phyloP scores from a whole-genome alignment of 1,284 basidiomycete genomes.

The Moesziomyces globuligerus region DNA sequence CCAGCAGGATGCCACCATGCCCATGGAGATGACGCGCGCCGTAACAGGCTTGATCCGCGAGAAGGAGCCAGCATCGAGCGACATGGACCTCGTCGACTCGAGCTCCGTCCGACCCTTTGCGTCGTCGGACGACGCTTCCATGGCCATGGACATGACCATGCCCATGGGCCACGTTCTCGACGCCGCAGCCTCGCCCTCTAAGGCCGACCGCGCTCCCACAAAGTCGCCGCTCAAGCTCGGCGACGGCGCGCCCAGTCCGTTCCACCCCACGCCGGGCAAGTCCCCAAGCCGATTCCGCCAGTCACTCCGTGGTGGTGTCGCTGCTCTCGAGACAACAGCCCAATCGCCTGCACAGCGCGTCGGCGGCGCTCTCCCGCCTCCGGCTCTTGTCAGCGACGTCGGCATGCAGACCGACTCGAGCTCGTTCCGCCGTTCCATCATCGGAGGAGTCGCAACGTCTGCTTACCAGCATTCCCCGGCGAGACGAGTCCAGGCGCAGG shows the following conservation, averaged over 20 bases:
- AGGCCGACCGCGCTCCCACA: conserved; percentile 18
- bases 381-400: conserved; percentile 11
- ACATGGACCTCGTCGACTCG: conserved; percentile 42
- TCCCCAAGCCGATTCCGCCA: conserved; percentile 47
- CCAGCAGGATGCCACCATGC: conserved; percentile 33
- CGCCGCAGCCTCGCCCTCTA: conserved; percentile 24
- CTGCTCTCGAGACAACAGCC: conserved; percentile 26
- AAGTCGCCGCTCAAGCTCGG: conserved; percentile 15
- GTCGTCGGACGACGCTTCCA: conserved; percentile 30
- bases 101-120: conserved; percentile 21
- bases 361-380: conserved; percentile 22
- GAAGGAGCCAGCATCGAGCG: conserved; percentile 41
- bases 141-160: conserved; percentile 56
- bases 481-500: conserved; percentile 30
- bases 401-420: conserved; percentile 21
- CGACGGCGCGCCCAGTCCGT: conserved; percentile 30
- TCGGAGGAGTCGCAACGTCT: conserved; percentile 52
- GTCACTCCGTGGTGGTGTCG: conserved; percentile 42
- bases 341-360: conserved; percentile 43
- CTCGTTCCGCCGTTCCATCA: conserved; percentile 58
- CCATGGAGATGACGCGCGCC: conserved; percentile 48
- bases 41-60: conserved; percentile 42
- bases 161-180: conserved; percentile 36
- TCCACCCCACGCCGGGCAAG: conserved; percentile 39
- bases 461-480: conserved; percentile 54